phyloP scores from a whole-genome alignment of 2,329 filamentous ascomycete species.

The Talaromyces pinophilus region DNA sequence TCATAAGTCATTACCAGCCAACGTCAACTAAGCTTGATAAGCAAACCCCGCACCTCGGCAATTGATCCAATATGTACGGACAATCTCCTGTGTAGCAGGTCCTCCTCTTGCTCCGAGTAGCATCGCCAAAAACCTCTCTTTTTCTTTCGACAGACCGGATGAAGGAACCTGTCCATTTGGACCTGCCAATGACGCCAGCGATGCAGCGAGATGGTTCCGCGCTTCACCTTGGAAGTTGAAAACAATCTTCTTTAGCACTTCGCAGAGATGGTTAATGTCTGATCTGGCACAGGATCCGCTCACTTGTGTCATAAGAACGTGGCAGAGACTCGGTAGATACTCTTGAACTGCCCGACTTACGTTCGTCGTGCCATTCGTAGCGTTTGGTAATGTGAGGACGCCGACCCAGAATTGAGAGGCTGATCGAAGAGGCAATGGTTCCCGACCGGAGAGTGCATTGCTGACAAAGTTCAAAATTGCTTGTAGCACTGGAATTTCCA shows the following conservation, averaged over 20 bases:
- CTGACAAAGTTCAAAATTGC: slow-evolving; percentile 45
- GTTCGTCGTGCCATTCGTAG: slow-evolving; percentile 20
- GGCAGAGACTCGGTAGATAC: slow-evolving; percentile 41
- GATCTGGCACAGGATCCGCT: slow-evolving; percentile 49
- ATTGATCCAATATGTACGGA: slow-evolving; percentile 47
- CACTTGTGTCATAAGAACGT: slow-evolving; percentile 44
- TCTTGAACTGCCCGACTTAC: slow-evolving; percentile 37
- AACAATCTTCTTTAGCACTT: slow-evolving; percentile 44
- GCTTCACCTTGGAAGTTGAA: slow-evolving; percentile 46
- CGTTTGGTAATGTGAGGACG: slow-evolving; percentile 38
- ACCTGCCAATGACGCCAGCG: slow-evolving; percentile 35
- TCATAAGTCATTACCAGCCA: background rate
- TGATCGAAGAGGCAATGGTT: slow-evolving; percentile 51
- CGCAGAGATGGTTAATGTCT: slow-evolving; percentile 45
- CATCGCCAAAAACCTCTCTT: slow-evolving; percentile 45
- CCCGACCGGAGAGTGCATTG: slow-evolving; percentile 42
- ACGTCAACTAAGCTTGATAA: slow-evolving; percentile 30
- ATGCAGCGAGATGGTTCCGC: slow-evolving; percentile 39
- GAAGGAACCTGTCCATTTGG: slow-evolving; percentile 21
- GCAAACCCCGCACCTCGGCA: slow-evolving; percentile 47
- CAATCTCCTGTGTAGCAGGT: slow-evolving; percentile 42
- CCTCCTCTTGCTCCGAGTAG: slow-evolving; percentile 43
- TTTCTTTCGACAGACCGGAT: slow-evolving; percentile 35
- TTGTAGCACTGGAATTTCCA: slow-evolving; percentile 33
- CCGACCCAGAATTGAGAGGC: slow-evolving; percentile 48